Evolutionary conservation across 129 eudicot species (phyloP).

Genomic region (Rutidosis leptorrhynchoides): DNA sequence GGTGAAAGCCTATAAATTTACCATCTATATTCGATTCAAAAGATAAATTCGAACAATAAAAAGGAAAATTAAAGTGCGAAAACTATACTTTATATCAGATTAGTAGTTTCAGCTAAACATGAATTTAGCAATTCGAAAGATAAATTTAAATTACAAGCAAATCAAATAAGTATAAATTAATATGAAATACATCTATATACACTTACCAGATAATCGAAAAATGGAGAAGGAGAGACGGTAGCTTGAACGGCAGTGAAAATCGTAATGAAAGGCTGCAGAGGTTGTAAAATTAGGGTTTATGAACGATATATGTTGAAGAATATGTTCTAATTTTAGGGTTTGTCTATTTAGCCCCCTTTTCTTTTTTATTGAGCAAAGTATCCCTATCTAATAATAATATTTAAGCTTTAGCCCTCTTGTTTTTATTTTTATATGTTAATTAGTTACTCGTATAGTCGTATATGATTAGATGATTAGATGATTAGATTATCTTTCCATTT

Average conservation of each 20-base stretch:
- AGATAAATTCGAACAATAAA: background rate
- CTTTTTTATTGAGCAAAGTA: background rate
- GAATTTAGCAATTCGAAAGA: background rate
- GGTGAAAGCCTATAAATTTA: background rate
- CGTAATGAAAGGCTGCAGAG: background rate
- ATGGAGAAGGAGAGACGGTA: background rate
- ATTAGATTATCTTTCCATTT: too few relatives aligned
- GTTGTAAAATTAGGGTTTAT: background rate
- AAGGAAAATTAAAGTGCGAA: background rate
- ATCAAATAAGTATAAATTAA: background rate
- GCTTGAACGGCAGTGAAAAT: background rate
- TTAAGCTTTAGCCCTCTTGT: background rate
- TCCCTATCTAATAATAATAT: background rate
- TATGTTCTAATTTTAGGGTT: background rate
- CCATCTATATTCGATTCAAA: background rate
- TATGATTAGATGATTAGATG: too few relatives aligned
- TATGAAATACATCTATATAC: background rate
- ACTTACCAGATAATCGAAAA: background rate
- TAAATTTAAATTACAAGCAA: background rate
- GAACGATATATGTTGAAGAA: background rate
- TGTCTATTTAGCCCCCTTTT: background rate
- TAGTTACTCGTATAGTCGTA: too few relatives aligned
- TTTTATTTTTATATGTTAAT: too few relatives aligned
- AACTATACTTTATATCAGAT: background rate
- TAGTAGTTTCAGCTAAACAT: background rate